phyloP scores from a whole-genome alignment of 1,284 basidiomycete species.

The Erythrobasidium hasegawianum region DNA sequence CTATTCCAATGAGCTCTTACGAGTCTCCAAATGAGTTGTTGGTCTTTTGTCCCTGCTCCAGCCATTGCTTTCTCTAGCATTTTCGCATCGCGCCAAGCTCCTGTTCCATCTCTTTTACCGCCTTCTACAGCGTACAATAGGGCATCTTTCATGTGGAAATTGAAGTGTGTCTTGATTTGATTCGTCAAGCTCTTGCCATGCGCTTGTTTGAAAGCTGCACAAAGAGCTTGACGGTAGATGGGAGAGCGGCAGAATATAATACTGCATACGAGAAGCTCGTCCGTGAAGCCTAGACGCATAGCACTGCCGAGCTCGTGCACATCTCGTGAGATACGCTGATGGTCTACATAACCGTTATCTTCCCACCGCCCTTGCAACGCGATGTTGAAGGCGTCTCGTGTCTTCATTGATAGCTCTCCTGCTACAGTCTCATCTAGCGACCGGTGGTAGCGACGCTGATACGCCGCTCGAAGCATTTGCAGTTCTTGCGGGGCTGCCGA shows the following conservation, averaged over 20 bases:
- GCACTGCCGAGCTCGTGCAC: constrained; percentile 2
- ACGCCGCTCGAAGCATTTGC: constrained; percentile 46
- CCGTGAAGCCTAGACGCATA: constrained; percentile 18
- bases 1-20: constrained; percentile 47
- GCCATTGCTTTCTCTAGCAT: constrained; percentile 47
- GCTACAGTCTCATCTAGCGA: constrained; percentile 47
- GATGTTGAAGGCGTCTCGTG: constrained; percentile 24
- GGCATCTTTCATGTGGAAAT: constrained; percentile 46
- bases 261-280: constrained; percentile 37
- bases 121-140: constrained; percentile 47
- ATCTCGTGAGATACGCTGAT: constrained; percentile 9
- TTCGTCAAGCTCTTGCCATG: constrained; percentile 40
- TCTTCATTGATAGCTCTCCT: constrained; percentile 47
- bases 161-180: constrained; percentile 46
- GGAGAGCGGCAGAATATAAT: constrained; percentile 47
- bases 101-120: constrained; percentile 45
- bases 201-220: constrained; percentile 43
- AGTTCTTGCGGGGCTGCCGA: constrained; percentile 44
- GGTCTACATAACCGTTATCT: constrained; percentile 39
- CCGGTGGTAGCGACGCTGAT: constrained; percentile 43
- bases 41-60: constrained; percentile 46
- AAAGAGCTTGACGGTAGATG: constrained; percentile 45
- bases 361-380: constrained; percentile 42
- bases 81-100: constrained; percentile 46
- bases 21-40: constrained; percentile 40